Conservation (phyloP, 768 basidiomycete species). For the Psilocybe azurescens region DNA sequence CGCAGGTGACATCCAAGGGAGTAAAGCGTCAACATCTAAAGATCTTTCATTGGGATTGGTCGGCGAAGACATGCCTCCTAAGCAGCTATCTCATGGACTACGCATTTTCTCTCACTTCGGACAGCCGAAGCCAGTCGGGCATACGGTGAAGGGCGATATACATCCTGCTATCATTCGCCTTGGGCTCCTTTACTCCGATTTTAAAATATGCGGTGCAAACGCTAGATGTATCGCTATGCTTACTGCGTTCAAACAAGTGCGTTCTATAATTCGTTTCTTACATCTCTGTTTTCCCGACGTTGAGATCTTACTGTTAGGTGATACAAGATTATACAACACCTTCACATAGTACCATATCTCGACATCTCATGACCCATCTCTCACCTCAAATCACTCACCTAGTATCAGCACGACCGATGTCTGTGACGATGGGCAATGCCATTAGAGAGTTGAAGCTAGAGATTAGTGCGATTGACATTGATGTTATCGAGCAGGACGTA, state of each 20-base stretch:
- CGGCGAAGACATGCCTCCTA: slow-evolving; percentile 41
- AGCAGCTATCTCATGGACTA: slow-evolving; percentile 61
- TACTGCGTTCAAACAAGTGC: slow-evolving; percentile 88
- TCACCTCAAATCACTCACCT: slow-evolving; percentile 94
- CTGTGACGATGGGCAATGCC: slow-evolving; percentile 93
- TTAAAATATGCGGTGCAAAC: slow-evolving; percentile 93
- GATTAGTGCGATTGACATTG: slow-evolving; percentile 90
- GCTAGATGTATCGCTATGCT: slow-evolving; percentile 94
- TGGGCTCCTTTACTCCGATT: slow-evolving; percentile 89
- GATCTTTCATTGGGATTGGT: slow-evolving; percentile 29
- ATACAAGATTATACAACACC: slow-evolving; percentile 92
- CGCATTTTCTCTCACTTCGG: slow-evolving; percentile 90
- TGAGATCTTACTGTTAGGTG: slow-evolving; percentile 53
- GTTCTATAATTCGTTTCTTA: slow-evolving; percentile 30
- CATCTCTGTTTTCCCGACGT: slow-evolving; percentile 15
- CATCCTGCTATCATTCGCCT: slow-evolving; percentile 89
- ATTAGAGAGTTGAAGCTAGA: slow-evolving; percentile 94
- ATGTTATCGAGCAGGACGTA: slow-evolving; percentile 95
- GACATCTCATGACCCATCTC: slow-evolving; percentile 90
- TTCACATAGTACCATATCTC: slow-evolving; percentile 82
- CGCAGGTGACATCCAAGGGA: slow-evolving; percentile 29
- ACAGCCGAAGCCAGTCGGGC: slow-evolving; percentile 61
- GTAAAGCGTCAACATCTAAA: slow-evolving; percentile 30
- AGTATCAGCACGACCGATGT: slow-evolving; percentile 87
- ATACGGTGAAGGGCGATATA: slow-evolving; percentile 78